Evolutionary conservation across 768 basidiomycete genomes (phyloP).

Genomic region (Tylopilus subfusipes): DNA sequence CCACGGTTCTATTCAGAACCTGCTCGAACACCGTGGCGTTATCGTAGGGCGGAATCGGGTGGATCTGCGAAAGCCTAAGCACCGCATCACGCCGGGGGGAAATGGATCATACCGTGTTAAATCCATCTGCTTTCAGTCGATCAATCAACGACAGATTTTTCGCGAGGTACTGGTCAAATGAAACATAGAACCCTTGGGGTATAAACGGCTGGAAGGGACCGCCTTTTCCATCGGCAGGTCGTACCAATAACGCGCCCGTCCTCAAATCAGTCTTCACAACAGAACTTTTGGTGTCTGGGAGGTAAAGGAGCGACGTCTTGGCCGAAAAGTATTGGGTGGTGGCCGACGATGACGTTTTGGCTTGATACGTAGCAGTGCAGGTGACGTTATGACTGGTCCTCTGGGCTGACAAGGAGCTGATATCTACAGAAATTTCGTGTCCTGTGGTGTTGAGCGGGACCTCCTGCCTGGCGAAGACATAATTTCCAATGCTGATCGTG

Average conservation of each 20-base stretch:
- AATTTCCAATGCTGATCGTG: conserved; percentile 29
- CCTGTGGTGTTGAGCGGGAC: conserved; percentile 39
- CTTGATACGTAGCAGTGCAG: conserved; percentile 33
- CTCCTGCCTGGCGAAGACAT: conserved; percentile 16
- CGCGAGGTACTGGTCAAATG: conserved; percentile 52
- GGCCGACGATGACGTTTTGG: neutral
- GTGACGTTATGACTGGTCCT: conserved; percentile 30
- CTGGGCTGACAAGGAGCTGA: conserved; percentile 30
- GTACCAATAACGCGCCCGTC: conserved; percentile 42
- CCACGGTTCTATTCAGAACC: conserved; percentile 17
- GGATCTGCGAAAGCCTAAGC: conserved; percentile 46
- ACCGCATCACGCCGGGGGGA: neutral
- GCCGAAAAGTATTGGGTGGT: conserved; percentile 30
- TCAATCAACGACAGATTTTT: conserved; percentile 51
- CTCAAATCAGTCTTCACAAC: conserved; percentile 49
- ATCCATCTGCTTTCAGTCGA: conserved; percentile 56
- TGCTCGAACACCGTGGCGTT: conserved; percentile 41
- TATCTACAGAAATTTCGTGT: conserved; percentile 33
- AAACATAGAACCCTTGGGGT: conserved; percentile 74
- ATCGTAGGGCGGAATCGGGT: conserved; percentile 66
- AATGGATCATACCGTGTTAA: conserved; percentile 18
- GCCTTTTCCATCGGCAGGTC: conserved; percentile 26
- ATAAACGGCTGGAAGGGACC: conserved; percentile 40
- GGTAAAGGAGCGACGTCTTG: conserved; percentile 37
- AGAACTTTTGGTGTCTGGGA: conserved; percentile 35